Conservation (phyloP, 352 stramenopile genomes). For the Peronospora belbahrii region DNA sequence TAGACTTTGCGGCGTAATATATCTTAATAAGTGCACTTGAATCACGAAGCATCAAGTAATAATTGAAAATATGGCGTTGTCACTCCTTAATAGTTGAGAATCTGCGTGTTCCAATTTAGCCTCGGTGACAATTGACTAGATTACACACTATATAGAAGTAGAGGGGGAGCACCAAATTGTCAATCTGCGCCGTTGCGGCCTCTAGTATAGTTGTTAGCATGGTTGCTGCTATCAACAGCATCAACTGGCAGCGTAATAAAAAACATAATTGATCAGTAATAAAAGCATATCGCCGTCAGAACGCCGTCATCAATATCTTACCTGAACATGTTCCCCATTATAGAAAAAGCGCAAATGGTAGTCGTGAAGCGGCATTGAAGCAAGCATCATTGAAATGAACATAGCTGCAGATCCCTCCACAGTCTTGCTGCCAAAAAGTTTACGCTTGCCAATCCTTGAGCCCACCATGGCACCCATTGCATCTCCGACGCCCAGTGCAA, state of each 20-base stretch:
- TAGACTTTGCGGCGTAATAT: no score
- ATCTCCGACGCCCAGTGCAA: constrained; percentile 65
- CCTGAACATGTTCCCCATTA: constrained; percentile 29
- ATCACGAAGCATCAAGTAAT: not conserved
- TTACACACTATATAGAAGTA: constrained; percentile 54
- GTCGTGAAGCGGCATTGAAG: constrained; percentile 44
- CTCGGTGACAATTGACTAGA: constrained; percentile 35
- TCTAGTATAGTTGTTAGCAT: constrained; percentile 62
- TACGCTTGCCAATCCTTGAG: constrained; percentile 38
- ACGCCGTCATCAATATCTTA: constrained; percentile 8
- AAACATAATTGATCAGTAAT: not conserved
- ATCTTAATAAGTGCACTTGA: no score
- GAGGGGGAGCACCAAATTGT: constrained; percentile 77
- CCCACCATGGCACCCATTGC: constrained; percentile 67
- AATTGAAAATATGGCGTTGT: not conserved
- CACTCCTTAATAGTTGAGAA: not conserved
- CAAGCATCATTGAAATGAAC: constrained; percentile 46
- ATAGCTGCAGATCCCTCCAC: constrained; percentile 55
- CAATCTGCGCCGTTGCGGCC: constrained; percentile 64
- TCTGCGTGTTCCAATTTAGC: not conserved
- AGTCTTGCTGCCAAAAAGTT: constrained; percentile 56
- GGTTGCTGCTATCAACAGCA: constrained; percentile 14
- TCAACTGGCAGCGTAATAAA: constrained; percentile 2
- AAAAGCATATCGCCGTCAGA: not conserved
- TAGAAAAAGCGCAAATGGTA: constrained; percentile 18